Percentiles rank a stretch among this genome's conserved stretches.
Conservation (phyloP, 1,284 basidiomycete species). For the Cutaneotrichosporon sp. region DNA sequence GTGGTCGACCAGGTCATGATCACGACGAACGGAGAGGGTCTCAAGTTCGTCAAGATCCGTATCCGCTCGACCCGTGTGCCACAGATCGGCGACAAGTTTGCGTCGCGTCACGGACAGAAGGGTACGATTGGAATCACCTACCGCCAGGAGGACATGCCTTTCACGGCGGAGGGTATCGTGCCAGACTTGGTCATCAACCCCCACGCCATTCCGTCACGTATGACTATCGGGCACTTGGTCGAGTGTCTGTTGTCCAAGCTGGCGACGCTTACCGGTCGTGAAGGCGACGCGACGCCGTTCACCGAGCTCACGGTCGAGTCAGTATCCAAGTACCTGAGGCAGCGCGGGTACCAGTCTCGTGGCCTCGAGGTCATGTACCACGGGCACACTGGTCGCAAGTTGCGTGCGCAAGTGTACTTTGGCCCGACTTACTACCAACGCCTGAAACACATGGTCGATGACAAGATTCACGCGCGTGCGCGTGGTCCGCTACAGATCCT, state of each 20-base stretch:
- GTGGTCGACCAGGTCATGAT: slow-evolving; percentile 97
- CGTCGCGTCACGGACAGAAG: slow-evolving; percentile 98
- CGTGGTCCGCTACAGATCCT: slow-evolving; percentile 96
- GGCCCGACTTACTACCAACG: slow-evolving; percentile 99
- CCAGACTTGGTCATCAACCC: slow-evolving; percentile 99
- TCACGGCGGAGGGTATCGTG: slow-evolving; percentile 91
- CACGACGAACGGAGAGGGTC: slow-evolving; percentile 91
- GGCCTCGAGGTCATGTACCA: slow-evolving; percentile 99
- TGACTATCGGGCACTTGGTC: slow-evolving; percentile 99
- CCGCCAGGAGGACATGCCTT: slow-evolving; percentile 99
- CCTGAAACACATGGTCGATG: slow-evolving; percentile 99
- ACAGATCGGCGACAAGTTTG: slow-evolving; percentile 99
- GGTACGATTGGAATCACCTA: slow-evolving; percentile 99
- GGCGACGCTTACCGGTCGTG: slow-evolving; percentile 90
- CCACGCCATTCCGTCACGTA: slow-evolving; percentile 98
- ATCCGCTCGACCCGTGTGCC: slow-evolving; percentile 93
- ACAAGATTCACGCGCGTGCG: slow-evolving; percentile 98
- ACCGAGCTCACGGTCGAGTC: slow-evolving; percentile 97
- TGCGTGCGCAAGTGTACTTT: slow-evolving; percentile 96
- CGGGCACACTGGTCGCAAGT: slow-evolving; percentile 93
- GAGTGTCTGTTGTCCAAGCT: slow-evolving; percentile 97
- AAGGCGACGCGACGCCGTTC: slow-evolving; percentile 98
- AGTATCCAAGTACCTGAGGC: slow-evolving; percentile 75
- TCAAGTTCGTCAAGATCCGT: slow-evolving; percentile 98
- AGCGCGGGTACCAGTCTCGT: slow-evolving; percentile 90